A percentile compares a stretch with the other conserved stretches of the same genome.
Conservation (phyloP, 345 rosid species). For the Citrus medica region DNA sequence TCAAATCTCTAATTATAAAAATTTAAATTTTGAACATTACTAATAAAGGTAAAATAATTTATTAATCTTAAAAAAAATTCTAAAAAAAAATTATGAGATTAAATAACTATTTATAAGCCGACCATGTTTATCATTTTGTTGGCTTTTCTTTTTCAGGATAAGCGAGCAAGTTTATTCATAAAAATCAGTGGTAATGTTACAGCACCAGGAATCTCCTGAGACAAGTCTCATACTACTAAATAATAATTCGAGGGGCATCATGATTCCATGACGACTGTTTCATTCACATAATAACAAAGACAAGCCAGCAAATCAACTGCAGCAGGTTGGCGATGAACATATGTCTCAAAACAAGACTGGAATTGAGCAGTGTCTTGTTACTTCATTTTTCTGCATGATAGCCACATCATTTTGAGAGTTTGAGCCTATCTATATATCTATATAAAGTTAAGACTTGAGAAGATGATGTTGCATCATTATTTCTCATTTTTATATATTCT, state of each 20-base stretch:
- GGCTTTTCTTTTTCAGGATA: background rate
- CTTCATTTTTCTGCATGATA: background rate
- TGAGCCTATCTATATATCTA: too few relatives aligned
- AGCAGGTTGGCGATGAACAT: background rate
- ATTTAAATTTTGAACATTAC: too few relatives aligned
- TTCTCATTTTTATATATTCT: too few relatives aligned
- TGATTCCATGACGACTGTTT: too few relatives aligned
- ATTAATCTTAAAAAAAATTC: too few relatives aligned
- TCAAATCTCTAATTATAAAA: too few relatives aligned
- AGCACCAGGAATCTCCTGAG: background rate
- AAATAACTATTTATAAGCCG: too few relatives aligned
- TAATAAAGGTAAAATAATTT: accelerated
- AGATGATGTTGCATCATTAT: too few relatives aligned
- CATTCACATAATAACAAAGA: too few relatives aligned
- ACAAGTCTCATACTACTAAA: background rate
- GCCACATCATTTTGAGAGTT: background rate
- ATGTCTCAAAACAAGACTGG: background rate
- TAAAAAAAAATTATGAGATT: too few relatives aligned
- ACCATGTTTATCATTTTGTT: background rate
- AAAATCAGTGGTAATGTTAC: background rate
- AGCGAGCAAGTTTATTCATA: background rate
- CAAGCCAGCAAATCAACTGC: background rate
- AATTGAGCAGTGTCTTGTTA: background rate
- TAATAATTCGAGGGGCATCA: background rate
- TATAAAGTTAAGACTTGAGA: too few relatives aligned